phyloP scores from a whole-genome alignment of 768 basidiomycete species.

The Leccinum broughii region DNA sequence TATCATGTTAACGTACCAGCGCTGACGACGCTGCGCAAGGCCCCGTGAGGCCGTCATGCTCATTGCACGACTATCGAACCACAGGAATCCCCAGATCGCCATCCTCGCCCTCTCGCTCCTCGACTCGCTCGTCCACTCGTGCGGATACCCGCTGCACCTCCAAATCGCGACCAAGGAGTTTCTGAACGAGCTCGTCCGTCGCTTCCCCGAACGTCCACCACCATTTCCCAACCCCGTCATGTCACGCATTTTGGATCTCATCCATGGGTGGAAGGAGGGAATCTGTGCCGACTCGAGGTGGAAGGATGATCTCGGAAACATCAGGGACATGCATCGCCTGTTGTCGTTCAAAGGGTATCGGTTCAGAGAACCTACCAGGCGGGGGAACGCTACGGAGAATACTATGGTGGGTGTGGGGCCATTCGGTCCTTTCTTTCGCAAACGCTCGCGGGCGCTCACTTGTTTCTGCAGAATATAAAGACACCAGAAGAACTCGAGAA shows the following conservation, averaged over 20 bases:
- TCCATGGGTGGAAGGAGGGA: slow-evolving; percentile 92
- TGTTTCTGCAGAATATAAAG: slow-evolving; percentile 72
- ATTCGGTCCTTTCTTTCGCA: neutral
- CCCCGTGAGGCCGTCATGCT: slow-evolving; percentile 91
- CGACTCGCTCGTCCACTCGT: slow-evolving; percentile 90
- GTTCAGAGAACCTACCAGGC: slow-evolving; percentile 54
- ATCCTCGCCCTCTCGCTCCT: slow-evolving; percentile 84
- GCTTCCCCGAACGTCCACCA: slow-evolving; percentile 97
- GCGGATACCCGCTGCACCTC: slow-evolving; percentile 96
- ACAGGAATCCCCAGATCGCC: slow-evolving; percentile 89
- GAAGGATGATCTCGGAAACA: slow-evolving; percentile 96
- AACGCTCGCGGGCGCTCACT: neutral
- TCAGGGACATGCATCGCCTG: slow-evolving; percentile 95
- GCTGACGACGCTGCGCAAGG: slow-evolving; percentile 39
- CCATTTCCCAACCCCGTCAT: slow-evolving; percentile 94
- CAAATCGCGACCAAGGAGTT: slow-evolving; percentile 98
- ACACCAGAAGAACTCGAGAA: slow-evolving; percentile 94
- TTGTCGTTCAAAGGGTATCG: slow-evolving; percentile 91
- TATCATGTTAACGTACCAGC: neutral
- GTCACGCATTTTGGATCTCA: slow-evolving; percentile 89
- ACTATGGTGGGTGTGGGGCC: slow-evolving; percentile 21
- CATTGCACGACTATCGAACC: slow-evolving; percentile 82
- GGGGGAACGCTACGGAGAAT: slow-evolving; percentile 15
- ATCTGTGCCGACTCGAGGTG: slow-evolving; percentile 88
- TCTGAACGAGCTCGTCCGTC: slow-evolving; percentile 94